Evolutionary conservation across 768 basidiomycete species (phyloP).

Genomic region (Suillus paluster): DNA sequence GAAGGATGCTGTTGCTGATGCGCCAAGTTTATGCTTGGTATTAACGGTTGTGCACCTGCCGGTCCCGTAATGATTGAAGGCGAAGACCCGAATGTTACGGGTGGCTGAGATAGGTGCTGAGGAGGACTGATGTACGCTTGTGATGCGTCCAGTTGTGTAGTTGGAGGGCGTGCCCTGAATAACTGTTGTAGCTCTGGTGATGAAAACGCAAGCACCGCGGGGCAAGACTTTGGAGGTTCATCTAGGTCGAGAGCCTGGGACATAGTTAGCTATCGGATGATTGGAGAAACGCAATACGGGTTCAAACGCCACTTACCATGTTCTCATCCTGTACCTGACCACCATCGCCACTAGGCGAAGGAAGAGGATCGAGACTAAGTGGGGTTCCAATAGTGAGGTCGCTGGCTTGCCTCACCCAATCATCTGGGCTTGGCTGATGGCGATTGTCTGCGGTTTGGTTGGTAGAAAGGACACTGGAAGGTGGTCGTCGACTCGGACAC

Average conservation of each 20-base stretch:
- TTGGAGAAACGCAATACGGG: not conserved
- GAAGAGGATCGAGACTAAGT: constrained; percentile 14
- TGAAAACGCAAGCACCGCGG: constrained; percentile 6
- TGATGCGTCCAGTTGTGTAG: constrained; percentile 29
- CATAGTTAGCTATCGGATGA: not conserved
- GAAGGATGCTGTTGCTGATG: constrained; percentile 24
- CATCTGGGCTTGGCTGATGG: constrained; percentile 56
- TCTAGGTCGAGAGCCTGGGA: constrained; percentile 8
- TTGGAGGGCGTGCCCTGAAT: constrained; percentile 21
- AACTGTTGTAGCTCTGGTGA: constrained; percentile 8
- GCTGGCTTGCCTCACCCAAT: constrained; percentile 76
- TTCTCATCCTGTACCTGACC: constrained; percentile 39
- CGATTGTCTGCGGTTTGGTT: constrained; percentile 19
- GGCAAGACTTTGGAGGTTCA: not conserved
- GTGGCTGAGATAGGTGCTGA: constrained; percentile 11
- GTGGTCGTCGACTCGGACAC: constrained; percentile 35
- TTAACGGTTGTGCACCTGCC: not conserved
- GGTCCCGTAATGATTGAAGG: not conserved
- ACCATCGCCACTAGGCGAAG: constrained; percentile 10
- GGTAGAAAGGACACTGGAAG: constrained; percentile 19
- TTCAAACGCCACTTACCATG: constrained; percentile 45
- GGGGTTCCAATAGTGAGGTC: constrained; percentile 69
- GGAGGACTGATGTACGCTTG: constrained; percentile 9
- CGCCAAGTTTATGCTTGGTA: not conserved
- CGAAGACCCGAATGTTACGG: not conserved